Conservation (phyloP, 345 rosid species). For the Litchi chinensis region DNA sequence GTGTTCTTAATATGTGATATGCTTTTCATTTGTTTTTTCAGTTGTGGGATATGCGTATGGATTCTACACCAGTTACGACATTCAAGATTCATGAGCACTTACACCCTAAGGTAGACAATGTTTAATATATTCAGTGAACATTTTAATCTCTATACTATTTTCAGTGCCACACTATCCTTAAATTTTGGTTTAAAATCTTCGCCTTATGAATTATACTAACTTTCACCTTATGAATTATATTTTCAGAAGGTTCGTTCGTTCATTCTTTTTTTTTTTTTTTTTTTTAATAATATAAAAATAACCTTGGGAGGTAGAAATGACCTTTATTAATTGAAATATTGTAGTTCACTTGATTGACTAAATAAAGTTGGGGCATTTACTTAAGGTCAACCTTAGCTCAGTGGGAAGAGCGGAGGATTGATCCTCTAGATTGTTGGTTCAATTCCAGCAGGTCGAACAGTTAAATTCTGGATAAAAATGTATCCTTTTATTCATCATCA, state of each 20-base stretch:
- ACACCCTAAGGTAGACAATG: conserved; percentile 47
- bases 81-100: conserved; percentile 64
- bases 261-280: background rate
- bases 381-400: conserved; percentile 35
- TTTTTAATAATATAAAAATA: too few relatives aligned
- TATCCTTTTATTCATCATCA: background rate
- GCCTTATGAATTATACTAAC: background rate
- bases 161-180: background rate
- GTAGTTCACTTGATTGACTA: conserved; percentile 9
- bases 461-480: conserved; percentile 9
- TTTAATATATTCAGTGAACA: background rate
- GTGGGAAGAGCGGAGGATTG: conserved; percentile 39
- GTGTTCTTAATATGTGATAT: conserved; percentile 16
- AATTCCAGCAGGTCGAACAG: conserved; percentile 33
- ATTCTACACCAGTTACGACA: conserved; percentile 52
- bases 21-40: conserved; percentile 29
- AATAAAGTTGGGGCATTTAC: background rate
- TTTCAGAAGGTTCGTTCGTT: too few relatives aligned
- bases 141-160: background rate
- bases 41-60: conserved; percentile 67
- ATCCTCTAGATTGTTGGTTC: conserved; percentile 36
- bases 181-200: background rate
- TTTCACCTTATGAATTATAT: background rate
- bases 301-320: background rate
- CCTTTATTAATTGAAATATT: background rate